Base-by-base conservation (phyloP, 768 basidiomycete species). In the Paxillus involutus region DNA sequence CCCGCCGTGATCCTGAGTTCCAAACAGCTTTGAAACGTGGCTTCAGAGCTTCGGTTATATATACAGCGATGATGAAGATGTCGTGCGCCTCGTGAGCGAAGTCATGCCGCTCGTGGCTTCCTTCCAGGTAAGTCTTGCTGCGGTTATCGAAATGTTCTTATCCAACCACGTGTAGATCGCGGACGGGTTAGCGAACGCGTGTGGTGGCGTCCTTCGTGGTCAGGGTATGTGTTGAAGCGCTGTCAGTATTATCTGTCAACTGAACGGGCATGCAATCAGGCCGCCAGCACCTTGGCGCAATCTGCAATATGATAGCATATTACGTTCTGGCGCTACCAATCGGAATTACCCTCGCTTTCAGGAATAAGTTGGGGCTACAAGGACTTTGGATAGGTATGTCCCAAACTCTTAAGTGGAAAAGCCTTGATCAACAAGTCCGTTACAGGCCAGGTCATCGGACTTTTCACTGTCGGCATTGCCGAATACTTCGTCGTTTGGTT, bases 271-370 rank as follows among this genome's bases (percentile, higher is more conserved):
- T 19, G 35, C 17, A 19, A 44, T 49, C 58, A 72, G 76, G 75
- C 7, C 67, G 85, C 17, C 89, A 91, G 64, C 83, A 86, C 56
- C 77, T 90, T 16, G 89, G 88, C 7, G 88, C 89, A 8, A 60
- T 83, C 7, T 89, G 90, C 73, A 89, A 91, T 63, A 64, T 87
- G 24, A 69, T 88, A 14, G 87, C 88, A 36, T 83, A 83, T 64
- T 83, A 82, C 53, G 71, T 80, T 1, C 63, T 83, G 36, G 82
- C 80, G 4, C 65, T 82, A 2, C 82, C 81, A 0, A 63, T 82
- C 19, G 82, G 81, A 11, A 76, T 80, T 50, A 74, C 71, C 2
- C 75, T 83, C 11, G 81, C 81, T 2, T 82, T 81, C 63, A 66
- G 66, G 21, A 65, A 69, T 0, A 66, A 62, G n/a, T 53, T 76